These are phyloP conservation scores for Thyridium curvatum DNA, from an alignment of 2,329 filamentous ascomycete species.

Conservation along the genomic window DNA sequence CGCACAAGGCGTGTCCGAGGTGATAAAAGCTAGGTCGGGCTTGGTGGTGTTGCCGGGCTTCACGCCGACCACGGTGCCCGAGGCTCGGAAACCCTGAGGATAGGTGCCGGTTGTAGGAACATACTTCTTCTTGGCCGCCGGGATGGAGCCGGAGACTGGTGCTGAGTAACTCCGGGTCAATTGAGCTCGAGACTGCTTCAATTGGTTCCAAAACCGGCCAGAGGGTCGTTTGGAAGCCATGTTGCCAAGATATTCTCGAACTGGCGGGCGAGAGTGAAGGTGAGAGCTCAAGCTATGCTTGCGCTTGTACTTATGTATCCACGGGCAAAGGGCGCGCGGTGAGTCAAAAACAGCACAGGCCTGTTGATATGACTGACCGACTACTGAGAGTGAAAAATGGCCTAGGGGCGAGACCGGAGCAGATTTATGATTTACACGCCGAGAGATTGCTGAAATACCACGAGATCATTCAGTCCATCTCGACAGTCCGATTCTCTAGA, in stretches of 20 bases:
- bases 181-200: background rate
- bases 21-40: constrained; percentile 83
- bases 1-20: constrained; percentile 78
- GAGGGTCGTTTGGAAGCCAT: constrained; percentile 1
- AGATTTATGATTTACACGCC: too few species aligned
- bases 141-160: constrained; percentile 53
- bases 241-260: too few species aligned
- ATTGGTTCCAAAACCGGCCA: background rate
- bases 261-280: too few species aligned
- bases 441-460: too few species aligned
- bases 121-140: constrained; percentile 82
- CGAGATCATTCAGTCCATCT: too few species aligned
- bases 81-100: constrained; percentile 81
- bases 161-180: constrained; percentile 49
- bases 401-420: too few species aligned
- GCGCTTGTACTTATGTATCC: too few species aligned
- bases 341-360: background rate
- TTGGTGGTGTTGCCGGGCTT: constrained; percentile 89
- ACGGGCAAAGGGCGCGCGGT: too few species aligned
- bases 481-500: too few species aligned
- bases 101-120: constrained; percentile 81
- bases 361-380: background rate
- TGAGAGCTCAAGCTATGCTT: too few species aligned
- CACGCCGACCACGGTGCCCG: constrained; percentile 85
- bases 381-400: too few species aligned